A percentile compares a stretch with the other conserved stretches of the same genome.
phyloP scores from a whole-genome alignment of 192 early-diverging fungal genomes.

The Umbelopsis sp. region DNA sequence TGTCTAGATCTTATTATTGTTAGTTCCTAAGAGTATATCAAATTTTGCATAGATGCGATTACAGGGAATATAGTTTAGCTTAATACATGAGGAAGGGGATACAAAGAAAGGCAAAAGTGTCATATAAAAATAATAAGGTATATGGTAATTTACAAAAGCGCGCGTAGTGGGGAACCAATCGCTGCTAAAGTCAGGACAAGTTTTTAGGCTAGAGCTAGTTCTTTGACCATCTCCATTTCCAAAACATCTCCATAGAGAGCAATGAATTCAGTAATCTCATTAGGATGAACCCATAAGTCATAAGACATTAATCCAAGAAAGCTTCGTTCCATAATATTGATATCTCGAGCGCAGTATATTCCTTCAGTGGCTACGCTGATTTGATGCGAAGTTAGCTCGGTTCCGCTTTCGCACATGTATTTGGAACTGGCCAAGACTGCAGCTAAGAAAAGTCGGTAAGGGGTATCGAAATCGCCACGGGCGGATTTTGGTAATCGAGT shows the following conservation, averaged over 20 bases:
- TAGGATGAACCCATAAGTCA: constrained; percentile 45
- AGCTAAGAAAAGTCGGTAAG: constrained; percentile 67
- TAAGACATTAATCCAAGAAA: constrained; percentile 48
- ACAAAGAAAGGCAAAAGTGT: no score
- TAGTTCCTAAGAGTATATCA: no score
- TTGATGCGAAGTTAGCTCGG: constrained; percentile 30
- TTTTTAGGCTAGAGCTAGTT: neutral
- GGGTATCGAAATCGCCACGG: constrained; percentile 61
- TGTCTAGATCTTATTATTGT: no score
- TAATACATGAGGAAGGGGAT: no score
- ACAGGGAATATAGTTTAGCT: no score
- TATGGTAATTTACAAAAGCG: no score
- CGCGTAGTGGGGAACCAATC: no score
- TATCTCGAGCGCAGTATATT: constrained; percentile 45
- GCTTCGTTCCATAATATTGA: constrained; percentile 52
- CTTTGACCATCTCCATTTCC: constrained; percentile 12
- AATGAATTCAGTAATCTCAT: constrained; percentile 44
- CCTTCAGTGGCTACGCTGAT: constrained; percentile 37
- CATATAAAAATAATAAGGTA: no score
- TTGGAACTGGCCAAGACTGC: constrained; percentile 65
- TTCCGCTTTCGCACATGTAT: constrained; percentile 51
- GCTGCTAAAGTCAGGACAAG: no score
- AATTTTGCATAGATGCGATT: no score
- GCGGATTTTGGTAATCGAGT: constrained; percentile 55
- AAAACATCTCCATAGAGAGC: constrained; percentile 3